Conservation (phyloP, 805 yeast species). For the Barnettozyma wickerhamii region DNA sequence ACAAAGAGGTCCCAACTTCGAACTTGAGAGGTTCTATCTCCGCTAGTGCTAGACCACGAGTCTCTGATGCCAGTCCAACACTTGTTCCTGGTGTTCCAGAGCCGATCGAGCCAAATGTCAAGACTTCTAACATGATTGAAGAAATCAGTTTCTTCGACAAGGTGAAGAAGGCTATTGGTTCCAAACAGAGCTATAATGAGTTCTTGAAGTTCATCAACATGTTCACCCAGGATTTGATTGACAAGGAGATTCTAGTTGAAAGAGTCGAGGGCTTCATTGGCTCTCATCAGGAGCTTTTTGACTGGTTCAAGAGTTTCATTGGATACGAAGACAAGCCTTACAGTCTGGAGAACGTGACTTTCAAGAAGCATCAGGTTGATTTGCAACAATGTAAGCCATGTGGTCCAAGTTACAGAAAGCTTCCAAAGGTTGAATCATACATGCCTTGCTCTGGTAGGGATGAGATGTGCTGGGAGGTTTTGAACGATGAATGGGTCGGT, state of each 20-base stretch:
- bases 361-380: constrained; percentile 88
- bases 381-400: constrained; percentile 86
- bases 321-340: constrained; percentile 84
- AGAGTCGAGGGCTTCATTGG: constrained; percentile 86
- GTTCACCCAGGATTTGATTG: constrained; percentile 88
- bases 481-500: constrained; percentile 99
- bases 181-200: constrained; percentile 87
- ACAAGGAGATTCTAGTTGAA: constrained; percentile 73
- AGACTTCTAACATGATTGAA: constrained; percentile 62
- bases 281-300: constrained; percentile 67
- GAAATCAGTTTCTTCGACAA: constrained; percentile 90
- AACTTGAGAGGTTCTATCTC: constrained; percentile 30
- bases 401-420: constrained; percentile 90
- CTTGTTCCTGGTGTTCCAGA: constrained; percentile 84
- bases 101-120: constrained; percentile 59
- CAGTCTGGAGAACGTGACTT: constrained; percentile 79
- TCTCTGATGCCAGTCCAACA: constrained; percentile 49
- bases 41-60: constrained; percentile 18
- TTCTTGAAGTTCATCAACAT: constrained; percentile 84
- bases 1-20: constrained; percentile 31
- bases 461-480: constrained; percentile 98
- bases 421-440: constrained; percentile 90
- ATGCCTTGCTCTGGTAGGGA: constrained; percentile 99
- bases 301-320: constrained; percentile 91
- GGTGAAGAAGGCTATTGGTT: constrained; percentile 83